Percentiles rank a stretch among this genome's conserved stretches.
phyloP scores from a whole-genome alignment of 352 stramenopile species.

The Globisporangium cederbergense region DNA sequence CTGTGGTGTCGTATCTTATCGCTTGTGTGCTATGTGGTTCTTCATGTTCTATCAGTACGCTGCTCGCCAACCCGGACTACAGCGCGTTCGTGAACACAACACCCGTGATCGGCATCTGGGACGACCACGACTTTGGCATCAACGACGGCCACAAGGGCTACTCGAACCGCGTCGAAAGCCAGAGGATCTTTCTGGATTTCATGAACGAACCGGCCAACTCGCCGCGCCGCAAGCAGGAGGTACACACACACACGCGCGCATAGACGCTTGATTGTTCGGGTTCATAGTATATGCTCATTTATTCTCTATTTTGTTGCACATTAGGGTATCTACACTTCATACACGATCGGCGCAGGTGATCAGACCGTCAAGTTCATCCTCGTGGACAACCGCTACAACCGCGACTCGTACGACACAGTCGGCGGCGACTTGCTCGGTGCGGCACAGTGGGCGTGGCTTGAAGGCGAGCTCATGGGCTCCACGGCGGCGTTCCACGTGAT shows the following conservation, averaged over 20 bases:
- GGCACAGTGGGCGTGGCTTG: slow-evolving; percentile 83
- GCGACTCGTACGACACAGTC: slow-evolving; percentile 60
- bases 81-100: slow-evolving; percentile 49
- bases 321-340: slow-evolving; percentile 85
- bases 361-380: slow-evolving; percentile 85
- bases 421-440: slow-evolving; percentile 75
- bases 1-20: not conserved
- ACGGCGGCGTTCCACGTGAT: slow-evolving; percentile 91
- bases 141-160: slow-evolving; percentile 85
- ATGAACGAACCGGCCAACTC: slow-evolving; percentile 74
- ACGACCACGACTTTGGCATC: slow-evolving; percentile 91
- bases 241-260: slow-evolving; percentile 8
- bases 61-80: slow-evolving; percentile 67
- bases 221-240: slow-evolving; percentile 69
- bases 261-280: not conserved
- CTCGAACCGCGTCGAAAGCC: slow-evolving; percentile 66
- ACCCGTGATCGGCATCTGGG: slow-evolving; percentile 85
- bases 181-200: slow-evolving; percentile 86
- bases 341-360: slow-evolving; percentile 59
- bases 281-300: not conserved
- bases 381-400: slow-evolving; percentile 86
- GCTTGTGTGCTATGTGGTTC: slow-evolving; percentile 4
- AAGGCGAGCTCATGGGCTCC: slow-evolving; percentile 72
- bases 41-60: slow-evolving; percentile 33
- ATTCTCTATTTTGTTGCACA: too few species aligned